Evolutionary conservation across 2,329 filamentous ascomycete species (phyloP), one percentile per base, ranked within the genome.

Genomic region (Ascochyta koolunga): DNA sequence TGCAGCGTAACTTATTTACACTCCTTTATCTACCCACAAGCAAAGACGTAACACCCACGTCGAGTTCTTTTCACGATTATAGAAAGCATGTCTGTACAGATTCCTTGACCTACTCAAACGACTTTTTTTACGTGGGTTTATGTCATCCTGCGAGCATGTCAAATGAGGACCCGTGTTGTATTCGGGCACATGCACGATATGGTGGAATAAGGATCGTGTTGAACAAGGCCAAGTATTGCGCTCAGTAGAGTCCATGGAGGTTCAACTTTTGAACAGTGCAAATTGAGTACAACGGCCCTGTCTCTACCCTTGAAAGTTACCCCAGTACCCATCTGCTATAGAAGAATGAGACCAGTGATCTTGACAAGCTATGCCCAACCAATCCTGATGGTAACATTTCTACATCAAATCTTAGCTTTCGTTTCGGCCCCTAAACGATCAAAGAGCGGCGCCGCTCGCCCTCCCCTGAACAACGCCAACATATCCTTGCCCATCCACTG

Each of bases 401-500:
- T 27, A 8, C n/a, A 6, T 64, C 52, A 69, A 18, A 69, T 64
- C 53, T 67, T 70, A 13, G 63, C 47, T 41, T 67, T 66, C 2
- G 44, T 33, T 27, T 61, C 62, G 4, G 47, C 54, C 3, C 62
- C 67, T 45, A 74, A 45, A 27, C 70, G 64, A 15, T 59, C 48
- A 59, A 74, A 75, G 36, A 74, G 29, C 6, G 65, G 62, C 25
- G 71, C 67, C 15, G 61, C 61, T 41, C 79, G 70, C 2, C 79
- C 79, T 19, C 78, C 76, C 33, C 78, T 64, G 52, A 82, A 82
- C 62, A 80, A 59, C 10, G 76, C 73, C 68, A 82, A 64, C 79
- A 81, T 81, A 63, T 82, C 79, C 58, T 74, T 77, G 0, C 78
- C 73, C 79, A 82, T 80, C 80, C 80, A 82, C 40, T 63, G 60